phyloP scores from a whole-genome alignment of 1,284 basidiomycete genomes.

The Anthracocystis panici-leucophaei region DNA sequence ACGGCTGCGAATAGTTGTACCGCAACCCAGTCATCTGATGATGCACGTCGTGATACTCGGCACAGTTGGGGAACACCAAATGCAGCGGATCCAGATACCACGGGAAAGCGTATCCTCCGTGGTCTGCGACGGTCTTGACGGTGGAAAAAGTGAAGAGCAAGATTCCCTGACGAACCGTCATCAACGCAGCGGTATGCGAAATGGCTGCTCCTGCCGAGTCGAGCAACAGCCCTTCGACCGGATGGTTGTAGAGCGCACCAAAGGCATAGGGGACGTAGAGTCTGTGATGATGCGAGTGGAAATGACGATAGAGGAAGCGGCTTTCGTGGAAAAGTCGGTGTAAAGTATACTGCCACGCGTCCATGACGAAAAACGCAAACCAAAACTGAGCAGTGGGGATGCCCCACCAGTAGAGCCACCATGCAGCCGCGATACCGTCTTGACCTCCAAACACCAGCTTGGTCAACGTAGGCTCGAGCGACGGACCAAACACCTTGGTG shows the following conservation, averaged over 20 bases:
- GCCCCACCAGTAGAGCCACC: slow-evolving; percentile 93
- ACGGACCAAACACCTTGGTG: slow-evolving; percentile 19
- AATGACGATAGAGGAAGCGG: slow-evolving; percentile 88
- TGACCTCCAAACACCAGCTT: slow-evolving; percentile 41
- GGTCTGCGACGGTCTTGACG: slow-evolving; percentile 96
- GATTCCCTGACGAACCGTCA: slow-evolving; percentile 82
- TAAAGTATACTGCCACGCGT: slow-evolving; percentile 98
- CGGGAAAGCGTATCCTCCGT: slow-evolving; percentile 90
- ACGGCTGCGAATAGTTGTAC: slow-evolving; percentile 94
- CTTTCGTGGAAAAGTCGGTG: slow-evolving; percentile 93
- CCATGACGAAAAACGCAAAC: slow-evolving; percentile 88
- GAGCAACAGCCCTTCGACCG: slow-evolving; percentile 87
- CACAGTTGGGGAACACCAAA: slow-evolving; percentile 88
- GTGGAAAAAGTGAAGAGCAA: slow-evolving; percentile 86
- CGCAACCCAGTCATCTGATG: slow-evolving; percentile 93
- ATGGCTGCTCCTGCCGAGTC: slow-evolving; percentile 86
- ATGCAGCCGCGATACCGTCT: slow-evolving; percentile 70
- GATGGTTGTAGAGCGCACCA: slow-evolving; percentile 97
- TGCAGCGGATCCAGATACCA: slow-evolving; percentile 83
- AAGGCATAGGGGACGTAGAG: slow-evolving; percentile 98
- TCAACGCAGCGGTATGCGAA: slow-evolving; percentile 78
- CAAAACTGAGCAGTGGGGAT: slow-evolving; percentile 83
- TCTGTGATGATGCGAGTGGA: slow-evolving; percentile 95
- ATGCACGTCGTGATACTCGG: slow-evolving; percentile 98
- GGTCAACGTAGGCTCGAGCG: slow-evolving; percentile 14